These are phyloP conservation scores for Lentinula guzmanii DNA, from an alignment of 768 basidiomycete species.

Conservation along the genomic window DNA sequence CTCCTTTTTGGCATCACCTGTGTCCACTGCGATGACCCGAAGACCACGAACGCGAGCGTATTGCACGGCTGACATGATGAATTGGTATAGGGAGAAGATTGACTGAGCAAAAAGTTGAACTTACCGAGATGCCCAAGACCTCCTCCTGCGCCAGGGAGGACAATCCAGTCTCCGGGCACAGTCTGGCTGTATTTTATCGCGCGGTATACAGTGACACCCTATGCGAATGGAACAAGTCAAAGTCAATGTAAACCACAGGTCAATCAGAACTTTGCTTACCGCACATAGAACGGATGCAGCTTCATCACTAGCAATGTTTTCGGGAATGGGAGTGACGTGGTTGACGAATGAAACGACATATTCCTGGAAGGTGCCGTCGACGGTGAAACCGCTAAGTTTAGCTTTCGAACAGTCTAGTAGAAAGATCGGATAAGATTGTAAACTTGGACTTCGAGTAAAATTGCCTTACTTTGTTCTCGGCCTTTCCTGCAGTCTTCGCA, in stretches of 20 bases:
- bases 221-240: background rate
- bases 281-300: slow-evolving; percentile 79
- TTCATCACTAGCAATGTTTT: slow-evolving; percentile 52
- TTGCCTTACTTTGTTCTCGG: slow-evolving; percentile 61
- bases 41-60: slow-evolving; percentile 77
- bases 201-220: slow-evolving; percentile 81
- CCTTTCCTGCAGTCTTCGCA: slow-evolving; percentile 77
- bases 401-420: slow-evolving; percentile 51
- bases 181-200: slow-evolving; percentile 72
- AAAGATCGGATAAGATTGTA: background rate
- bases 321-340: slow-evolving; percentile 78
- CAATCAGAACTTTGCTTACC: background rate
- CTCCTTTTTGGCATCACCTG: slow-evolving; percentile 65
- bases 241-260: background rate
- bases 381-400: slow-evolving; percentile 63
- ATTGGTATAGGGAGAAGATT: background rate
- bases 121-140: slow-evolving; percentile 78
- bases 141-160: slow-evolving; percentile 73
- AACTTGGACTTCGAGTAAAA: no score
- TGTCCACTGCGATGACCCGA: slow-evolving; percentile 67
- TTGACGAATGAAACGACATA: slow-evolving; percentile 66
- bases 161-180: slow-evolving; percentile 68
- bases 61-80: slow-evolving; percentile 48
- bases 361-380: slow-evolving; percentile 74
- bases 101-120: background rate